Base-by-base conservation (phyloP, 768 basidiomycete genomes). In the Leccinum incarnatum region DNA sequence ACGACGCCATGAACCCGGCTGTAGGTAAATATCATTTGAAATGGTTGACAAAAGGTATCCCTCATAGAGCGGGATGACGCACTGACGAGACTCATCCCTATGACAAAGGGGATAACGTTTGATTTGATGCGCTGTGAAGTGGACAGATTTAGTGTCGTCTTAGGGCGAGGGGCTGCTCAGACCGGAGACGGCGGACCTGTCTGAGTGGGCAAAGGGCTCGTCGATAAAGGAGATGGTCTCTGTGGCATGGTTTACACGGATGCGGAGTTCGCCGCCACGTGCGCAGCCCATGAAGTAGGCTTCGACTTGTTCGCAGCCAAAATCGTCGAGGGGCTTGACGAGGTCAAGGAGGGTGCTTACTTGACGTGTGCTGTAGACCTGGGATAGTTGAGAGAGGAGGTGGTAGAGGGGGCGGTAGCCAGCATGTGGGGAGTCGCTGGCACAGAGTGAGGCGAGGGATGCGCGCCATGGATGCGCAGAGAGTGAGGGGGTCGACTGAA, bases 261-360 rank as follows among this genome's bases (percentile, higher is more conserved):
- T 88, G 65, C 77, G 81, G 51, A 98, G 83, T 72, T 97, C 94
- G 40, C 93, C 92, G 8, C 89, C 84, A 49, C 8, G 84, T 46
- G 93, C 93, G 58, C 93, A 93, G 34, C 89, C 87, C 91, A 98
- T 96, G 62, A 98, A 77, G 74, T 96, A 98, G 4, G 90, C 89
- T 75, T 98, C 86, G n/a, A 25, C 1, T 25, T 25, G 23, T 25
- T 25, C 4, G 84, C 83, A 4, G 5, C 78, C 79, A 37, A 83
- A 68, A 5, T 78, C 81, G 14, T 82, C 83, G 19, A 93, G 78
- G 45, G 96, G 95, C 1, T 83, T 81, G 51, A 91, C 89, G 56
- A 99, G 85, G n/a, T 84, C 78, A 48, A 93, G 80, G 32, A 98
- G 80, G 65, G 88, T 87, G 59, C 79, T 77, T 58, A 98, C 84